Base-by-base conservation (phyloP, 2,329 filamentous ascomycete genomes). In the Diaporthe eres region DNA sequence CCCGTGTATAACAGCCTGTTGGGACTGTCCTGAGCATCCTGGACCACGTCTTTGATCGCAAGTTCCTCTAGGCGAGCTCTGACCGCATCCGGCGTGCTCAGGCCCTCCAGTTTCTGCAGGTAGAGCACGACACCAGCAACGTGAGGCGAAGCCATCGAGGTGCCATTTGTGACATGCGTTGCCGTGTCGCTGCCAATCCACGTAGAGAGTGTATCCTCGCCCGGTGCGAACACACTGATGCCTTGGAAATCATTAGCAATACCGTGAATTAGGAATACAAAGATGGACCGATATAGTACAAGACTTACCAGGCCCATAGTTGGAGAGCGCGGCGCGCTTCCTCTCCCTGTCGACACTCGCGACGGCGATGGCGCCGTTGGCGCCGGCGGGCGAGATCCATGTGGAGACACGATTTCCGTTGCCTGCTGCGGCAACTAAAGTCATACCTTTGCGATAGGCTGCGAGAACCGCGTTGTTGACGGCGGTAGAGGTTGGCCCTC, bases 61-160 rank as follows among this genome's bases (percentile, higher is more conserved):
- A 63, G 60, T 28, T 31, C 60, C 60, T 63, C 60, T 7, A 63
- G 37, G n/a, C 60, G 60, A 63, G 60, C 39, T 44, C 13, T 63
- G 60, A 44, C 37, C 37, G 60, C 39, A 25, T 63, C 60, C n/a
- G 60, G 60, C n/a, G 60, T 63, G 37, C 37, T 63, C 37, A 63
- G 37, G 8, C 60, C 60, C 39, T 63, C 37, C 15, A 63, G n/a
- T 63, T 34, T 63, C 60, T 63, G 60, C 80, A 92, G 81, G 80
- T 92, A 92, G n/a, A 89, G 85, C 19, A 88, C 90, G n/a, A 93
- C 81, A 15, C 92, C 92, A 39, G 89, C 85, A 72, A 93, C 85
- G 79, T 92, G 91, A 0, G 91, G 91, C 4, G 87, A 84, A 2
- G 91, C 89, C 91, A 92, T 92, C 42, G 88, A 91, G 7, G 92